Base-by-base conservation (phyloP, 225 moss, liverwort and hornwort species). In the Pleurozium schreberi region DNA sequence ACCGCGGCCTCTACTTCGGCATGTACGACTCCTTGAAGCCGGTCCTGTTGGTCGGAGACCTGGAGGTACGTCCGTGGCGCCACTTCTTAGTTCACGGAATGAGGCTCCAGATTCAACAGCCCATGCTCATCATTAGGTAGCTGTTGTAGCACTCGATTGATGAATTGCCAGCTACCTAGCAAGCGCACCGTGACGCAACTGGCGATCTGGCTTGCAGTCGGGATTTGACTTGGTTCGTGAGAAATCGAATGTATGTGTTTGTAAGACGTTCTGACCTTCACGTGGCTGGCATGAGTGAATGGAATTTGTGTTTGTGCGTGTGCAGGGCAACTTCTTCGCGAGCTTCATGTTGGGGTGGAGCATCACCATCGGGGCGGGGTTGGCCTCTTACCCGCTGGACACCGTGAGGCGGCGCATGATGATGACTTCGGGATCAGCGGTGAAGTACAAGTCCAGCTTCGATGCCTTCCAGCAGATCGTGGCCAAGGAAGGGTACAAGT, bases 341-440 rank as follows among this genome's bases (percentile, higher is more conserved):
- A 97, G 96, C 89, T 97, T 97, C 88, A 91, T 97, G 87, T 76
- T 97, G 58, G 96, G 96, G 20, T 96, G 96, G 96, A 93, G 91
- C 36, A 95, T 97, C 86, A 97, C 96, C 87, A 96, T 95, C 30
- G 88, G 90, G 20, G 96, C 96, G 57, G 96, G 96, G 36, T 87
- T 96, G 87, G 93, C 93, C 23, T 96, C 96, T 36, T 97, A 97
- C 90, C 96, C 96, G 59, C 84, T 97, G 55, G 96, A 97, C 88
- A 97, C 96, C 30, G 95, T 96, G 83, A 90, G 96, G 86, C 95
- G 95, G 64, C 94, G 96, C 45, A 97, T 97, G 96, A 97, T 97
- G 96, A 97, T 97, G 96, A 97, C 96, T 60, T 97, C 95, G 64
- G 96, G 96, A 8, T 93, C 95, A 75, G 95, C 96, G 27, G 93